These are phyloP conservation scores for Hygrocybe coccinea DNA, from an alignment of 768 basidiomycete genomes.

Conservation along the genomic window DNA sequence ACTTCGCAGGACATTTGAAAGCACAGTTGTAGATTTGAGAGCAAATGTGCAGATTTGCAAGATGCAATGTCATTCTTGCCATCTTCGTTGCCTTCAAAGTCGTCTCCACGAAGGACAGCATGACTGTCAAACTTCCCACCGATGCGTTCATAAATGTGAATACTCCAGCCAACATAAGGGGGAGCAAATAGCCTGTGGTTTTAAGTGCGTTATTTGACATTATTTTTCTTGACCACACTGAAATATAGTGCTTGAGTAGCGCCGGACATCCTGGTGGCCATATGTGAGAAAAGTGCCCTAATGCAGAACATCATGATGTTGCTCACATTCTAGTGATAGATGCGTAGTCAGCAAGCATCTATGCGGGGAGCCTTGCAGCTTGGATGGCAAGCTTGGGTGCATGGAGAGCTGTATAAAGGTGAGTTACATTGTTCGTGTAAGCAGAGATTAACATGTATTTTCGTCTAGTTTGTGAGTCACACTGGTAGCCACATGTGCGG, in stretches of 20 bases:
- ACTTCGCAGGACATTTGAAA: conserved; percentile 42
- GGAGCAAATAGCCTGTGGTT: conserved; percentile 36
- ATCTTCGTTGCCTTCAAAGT: conserved; percentile 44
- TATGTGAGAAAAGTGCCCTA: conserved; percentile 43
- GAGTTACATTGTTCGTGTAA: conserved; percentile 12
- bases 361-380: conserved; percentile 48
- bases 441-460: neutral
- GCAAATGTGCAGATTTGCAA: conserved; percentile 46
- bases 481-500: conserved; percentile 44
- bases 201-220: neutral
- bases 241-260: conserved; percentile 45
- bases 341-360: conserved; percentile 48
- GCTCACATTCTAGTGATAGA: conserved; percentile 27
- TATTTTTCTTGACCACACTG: conserved; percentile 1
- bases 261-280: conserved; percentile 58
- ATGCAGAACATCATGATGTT: neutral
- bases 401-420: conserved; percentile 49
- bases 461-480: neutral
- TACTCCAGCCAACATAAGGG: conserved; percentile 35
- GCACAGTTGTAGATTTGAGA: conserved; percentile 40
- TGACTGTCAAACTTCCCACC: conserved; percentile 48
- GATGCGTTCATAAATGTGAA: conserved; percentile 42
- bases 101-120: conserved; percentile 43
- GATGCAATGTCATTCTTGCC: conserved; percentile 43
- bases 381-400: conserved; percentile 47